Evolutionary conservation across 2,329 filamentous ascomycete species (phyloP).

Genomic region (Paraphoma chrysanthemicola): DNA sequence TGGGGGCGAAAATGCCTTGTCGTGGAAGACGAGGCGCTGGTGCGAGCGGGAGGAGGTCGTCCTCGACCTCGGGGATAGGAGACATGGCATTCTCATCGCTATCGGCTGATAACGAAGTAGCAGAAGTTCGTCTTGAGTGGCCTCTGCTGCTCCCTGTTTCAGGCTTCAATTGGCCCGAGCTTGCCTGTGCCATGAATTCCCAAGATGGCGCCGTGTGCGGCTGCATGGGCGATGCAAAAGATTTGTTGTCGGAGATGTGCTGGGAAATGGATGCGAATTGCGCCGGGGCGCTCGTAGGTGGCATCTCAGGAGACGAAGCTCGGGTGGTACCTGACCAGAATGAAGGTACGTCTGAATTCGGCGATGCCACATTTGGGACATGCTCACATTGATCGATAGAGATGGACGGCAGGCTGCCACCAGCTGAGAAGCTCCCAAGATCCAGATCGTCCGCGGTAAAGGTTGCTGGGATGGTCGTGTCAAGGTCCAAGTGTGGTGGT

Average conservation of each 20-base stretch:
- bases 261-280: conserved; percentile 26
- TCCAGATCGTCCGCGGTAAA: conserved; percentile 33
- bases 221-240: conserved; percentile 31
- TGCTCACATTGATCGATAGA: conserved; percentile 48
- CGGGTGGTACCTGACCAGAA: conserved; percentile 47
- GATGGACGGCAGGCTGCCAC: conserved; percentile 41
- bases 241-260: conserved; percentile 22
- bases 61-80: conserved; percentile 37
- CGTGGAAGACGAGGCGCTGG: conserved; percentile 36
- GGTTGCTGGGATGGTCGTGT: conserved; percentile 34
- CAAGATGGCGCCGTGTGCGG: conserved; percentile 43
- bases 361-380: conserved; percentile 34
- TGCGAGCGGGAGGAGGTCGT: conserved; percentile 35
- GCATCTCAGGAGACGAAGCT: conserved; percentile 44
- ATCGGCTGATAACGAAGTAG: conserved; percentile 37
- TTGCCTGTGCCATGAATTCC: conserved; percentile 43
- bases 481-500: conserved; percentile 30
- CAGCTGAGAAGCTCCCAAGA: conserved; percentile 31
- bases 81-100: conserved; percentile 40
- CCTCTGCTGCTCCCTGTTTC: conserved; percentile 23
- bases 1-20: conserved; percentile 40
- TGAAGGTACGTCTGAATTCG: conserved; percentile 46
- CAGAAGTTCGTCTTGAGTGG: conserved; percentile 40
- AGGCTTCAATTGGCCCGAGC: conserved; percentile 29
- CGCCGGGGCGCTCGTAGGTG: conserved; percentile 34